Conservation (phyloP, 2,329 filamentous ascomycete species). For the Alternaria sp. region DNA sequence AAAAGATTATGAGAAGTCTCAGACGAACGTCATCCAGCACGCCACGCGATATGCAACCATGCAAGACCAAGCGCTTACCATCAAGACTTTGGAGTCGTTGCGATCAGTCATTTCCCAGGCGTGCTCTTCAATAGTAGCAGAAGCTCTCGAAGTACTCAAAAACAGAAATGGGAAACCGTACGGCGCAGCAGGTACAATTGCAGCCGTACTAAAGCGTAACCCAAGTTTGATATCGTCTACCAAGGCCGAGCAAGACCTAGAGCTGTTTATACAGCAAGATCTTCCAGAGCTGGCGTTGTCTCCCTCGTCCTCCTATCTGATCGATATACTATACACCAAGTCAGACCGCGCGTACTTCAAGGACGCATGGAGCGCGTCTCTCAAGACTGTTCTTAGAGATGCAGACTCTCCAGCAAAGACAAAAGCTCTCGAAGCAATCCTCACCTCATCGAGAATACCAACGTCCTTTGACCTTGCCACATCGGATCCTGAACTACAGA, state of each 20-base stretch:
- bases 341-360: constrained; percentile 41
- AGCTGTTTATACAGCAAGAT: constrained; percentile 62
- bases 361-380: constrained; percentile 39
- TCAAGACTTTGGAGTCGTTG: constrained; percentile 14
- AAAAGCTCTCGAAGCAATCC: constrained; percentile 42
- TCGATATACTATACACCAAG: constrained; percentile 68
- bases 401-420: constrained; percentile 38
- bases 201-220: constrained; percentile 59
- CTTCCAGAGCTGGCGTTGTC: constrained; percentile 70
- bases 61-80: constrained; percentile 31
- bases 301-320: constrained; percentile 71
- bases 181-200: constrained; percentile 67
- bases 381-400: constrained; percentile 41
- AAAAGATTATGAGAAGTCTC: constrained; percentile 76
- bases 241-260: constrained; percentile 53
- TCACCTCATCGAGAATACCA: constrained; percentile 49
- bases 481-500: constrained; percentile 47
- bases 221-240: constrained; percentile 52
- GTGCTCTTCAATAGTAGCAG: constrained; percentile 54
- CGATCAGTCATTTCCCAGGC: constrained; percentile 43
- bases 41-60: constrained; percentile 72
- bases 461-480: constrained; percentile 47
- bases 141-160: constrained; percentile 60
- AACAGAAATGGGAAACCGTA: constrained; percentile 71
- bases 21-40: constrained; percentile 71